Base-by-base conservation (phyloP, 1,284 basidiomycete species). In the Fomitiporia mediterranea region DNA sequence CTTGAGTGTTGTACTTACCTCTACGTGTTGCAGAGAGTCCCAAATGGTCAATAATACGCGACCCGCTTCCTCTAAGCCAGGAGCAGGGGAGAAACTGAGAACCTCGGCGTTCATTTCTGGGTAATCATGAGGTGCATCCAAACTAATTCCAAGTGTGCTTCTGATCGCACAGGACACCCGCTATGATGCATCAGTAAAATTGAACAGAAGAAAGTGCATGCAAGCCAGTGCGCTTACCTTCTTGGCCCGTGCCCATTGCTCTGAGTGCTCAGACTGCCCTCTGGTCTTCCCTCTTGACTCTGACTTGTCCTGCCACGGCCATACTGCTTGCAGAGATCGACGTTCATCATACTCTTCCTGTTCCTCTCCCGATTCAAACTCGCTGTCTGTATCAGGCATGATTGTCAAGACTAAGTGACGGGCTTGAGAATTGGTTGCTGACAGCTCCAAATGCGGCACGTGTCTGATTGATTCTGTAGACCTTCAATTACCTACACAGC, bases 11-110 rank as follows among this genome's bases (percentile, higher is more conserved):
- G 34, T 4, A 72, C 82, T 64, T 60, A 88, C 85, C 60, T 88
- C 83, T 23, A 87, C 81, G 32, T 69, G 60, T 48, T 82, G 73
- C 21, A 83, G 69, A 0, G 81, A 72, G 53, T 83, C 78, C 85
- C 85, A 87, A 19, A 87, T 83, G 13, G 68, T 67, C 17, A 86
- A 60, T 30, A 88, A 64, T 4, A 75, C 75, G 35, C 68, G 71
- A 0, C 81, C 84, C 0, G 78, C 80, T n/a, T 74, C 67, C 4
- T 72, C 70, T 1, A 88, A 70, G 0, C 82, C 84, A 0, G 78
- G 76, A 21, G 86, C 63, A 9, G 85, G 84, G 0, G 71, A 79
- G 28, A 83, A 70, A 7, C 76, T 69, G n/a, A 84, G 69, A 8
- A 82, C 59, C 8, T 84, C 80, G 3, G 72, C 69, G 28, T 75